Evolutionary conservation across 192 early-diverging fungal species (phyloP).

Genomic region (Chytriomyces sp.): DNA sequence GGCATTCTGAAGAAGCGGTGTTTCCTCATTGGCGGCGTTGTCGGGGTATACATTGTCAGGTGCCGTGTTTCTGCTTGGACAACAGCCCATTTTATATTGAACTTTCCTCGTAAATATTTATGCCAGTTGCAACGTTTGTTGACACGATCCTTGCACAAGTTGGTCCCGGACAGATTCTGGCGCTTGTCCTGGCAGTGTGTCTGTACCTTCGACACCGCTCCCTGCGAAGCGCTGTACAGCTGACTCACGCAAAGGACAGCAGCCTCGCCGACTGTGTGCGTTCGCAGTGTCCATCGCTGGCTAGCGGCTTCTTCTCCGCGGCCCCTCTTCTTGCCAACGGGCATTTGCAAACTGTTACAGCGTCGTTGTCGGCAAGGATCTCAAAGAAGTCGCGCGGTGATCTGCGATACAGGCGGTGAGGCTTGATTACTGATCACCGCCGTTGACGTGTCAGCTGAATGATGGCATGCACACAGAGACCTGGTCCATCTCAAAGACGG

Average conservation of each 20-base stretch:
- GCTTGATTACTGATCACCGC: background rate
- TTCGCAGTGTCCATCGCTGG: constrained; percentile 10
- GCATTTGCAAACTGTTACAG: constrained; percentile 20
- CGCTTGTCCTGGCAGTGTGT: background rate
- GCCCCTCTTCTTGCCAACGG: constrained; percentile 3
- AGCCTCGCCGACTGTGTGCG: constrained; percentile 2
- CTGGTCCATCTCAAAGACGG: constrained; percentile 73
- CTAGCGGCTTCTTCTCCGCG: constrained; percentile 44
- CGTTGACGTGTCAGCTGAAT: background rate
- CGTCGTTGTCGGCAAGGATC: constrained; percentile 55
- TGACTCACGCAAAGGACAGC: constrained; percentile 28
- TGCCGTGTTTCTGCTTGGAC: background rate
- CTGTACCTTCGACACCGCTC: background rate
- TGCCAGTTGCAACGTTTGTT: background rate
- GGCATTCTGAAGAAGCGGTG: background rate
- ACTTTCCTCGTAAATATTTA: background rate
- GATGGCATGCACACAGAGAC: constrained; percentile 37
- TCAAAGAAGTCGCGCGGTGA: constrained; percentile 28
- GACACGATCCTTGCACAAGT: background rate
- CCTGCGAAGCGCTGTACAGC: background rate
- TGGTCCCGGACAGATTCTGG: background rate
- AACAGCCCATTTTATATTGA: background rate
- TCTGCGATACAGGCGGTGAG: background rate
- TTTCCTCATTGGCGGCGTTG: background rate
- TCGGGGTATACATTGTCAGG: background rate